A percentile compares a stretch with the other conserved stretches of the same genome.
Evolutionary conservation across 371 early-diverging fungal genomes (phyloP).

Genomic region (Mucor irregularis): DNA sequence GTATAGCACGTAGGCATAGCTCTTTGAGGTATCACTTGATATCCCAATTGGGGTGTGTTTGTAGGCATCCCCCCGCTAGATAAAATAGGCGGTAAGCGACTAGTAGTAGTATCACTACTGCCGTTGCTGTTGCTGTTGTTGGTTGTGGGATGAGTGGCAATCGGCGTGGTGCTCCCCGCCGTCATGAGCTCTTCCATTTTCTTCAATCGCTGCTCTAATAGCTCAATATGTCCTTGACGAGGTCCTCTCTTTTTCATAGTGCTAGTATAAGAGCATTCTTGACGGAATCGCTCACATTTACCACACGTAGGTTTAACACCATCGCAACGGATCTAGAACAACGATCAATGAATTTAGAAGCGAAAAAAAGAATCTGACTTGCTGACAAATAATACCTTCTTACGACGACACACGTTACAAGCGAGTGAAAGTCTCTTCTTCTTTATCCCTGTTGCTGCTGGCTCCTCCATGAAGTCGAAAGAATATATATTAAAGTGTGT

Average conservation of each 20-base stretch:
- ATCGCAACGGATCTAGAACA: constrained; percentile 61
- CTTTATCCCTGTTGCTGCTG: constrained; percentile 19
- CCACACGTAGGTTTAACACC: constrained; percentile 69
- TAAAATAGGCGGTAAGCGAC: neutral
- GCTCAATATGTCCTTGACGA: constrained; percentile 67
- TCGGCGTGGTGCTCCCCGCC: neutral
- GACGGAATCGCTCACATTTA: constrained; percentile 61
- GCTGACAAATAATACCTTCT: constrained; percentile 59
- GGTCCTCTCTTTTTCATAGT: constrained; percentile 68
- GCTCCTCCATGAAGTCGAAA: neutral
- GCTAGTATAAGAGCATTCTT: constrained; percentile 63
- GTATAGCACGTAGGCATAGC: neutral
- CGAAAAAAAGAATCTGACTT: neutral
- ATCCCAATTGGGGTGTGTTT: too few relatives aligned
- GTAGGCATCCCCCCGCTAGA: too few relatives aligned
- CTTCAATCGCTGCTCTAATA: constrained; percentile 59
- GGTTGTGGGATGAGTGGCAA: neutral
- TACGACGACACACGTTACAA: constrained; percentile 69
- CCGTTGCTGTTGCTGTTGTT: neutral
- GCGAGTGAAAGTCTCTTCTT: constrained; percentile 68
- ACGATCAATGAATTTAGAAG: neutral
- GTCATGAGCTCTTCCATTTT: constrained; percentile 51
- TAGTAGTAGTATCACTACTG: neutral
- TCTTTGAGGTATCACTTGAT: neutral
- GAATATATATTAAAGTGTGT: neutral